phyloP scores from a whole-genome alignment of 2,329 filamentous ascomycete genomes.

The Botrytis fragariae region DNA sequence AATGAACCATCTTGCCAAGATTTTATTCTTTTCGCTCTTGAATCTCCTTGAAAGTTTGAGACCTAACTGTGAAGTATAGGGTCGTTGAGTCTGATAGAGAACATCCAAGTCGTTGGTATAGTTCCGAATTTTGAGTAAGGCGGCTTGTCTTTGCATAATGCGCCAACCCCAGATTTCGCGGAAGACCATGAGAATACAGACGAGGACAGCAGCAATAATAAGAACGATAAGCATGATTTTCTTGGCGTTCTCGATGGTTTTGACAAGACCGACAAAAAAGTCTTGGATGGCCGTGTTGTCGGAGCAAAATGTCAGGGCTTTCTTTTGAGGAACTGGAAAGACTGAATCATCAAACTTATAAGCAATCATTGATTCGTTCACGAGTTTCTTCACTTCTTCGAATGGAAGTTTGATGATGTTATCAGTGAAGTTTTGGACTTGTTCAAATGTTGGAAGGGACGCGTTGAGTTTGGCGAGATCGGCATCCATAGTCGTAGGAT shows the following conservation, averaged over 20 bases:
- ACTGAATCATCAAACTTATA: conserved; percentile 76
- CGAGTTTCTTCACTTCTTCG: conserved; percentile 68
- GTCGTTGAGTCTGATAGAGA: conserved; percentile 81
- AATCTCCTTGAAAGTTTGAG: conserved; percentile 67
- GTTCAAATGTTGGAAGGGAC: conserved; percentile 76
- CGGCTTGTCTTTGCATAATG: conserved; percentile 66
- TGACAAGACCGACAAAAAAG: conserved; percentile 75
- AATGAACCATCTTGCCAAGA: conserved; percentile 62
- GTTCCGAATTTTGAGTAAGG: conserved; percentile 61
- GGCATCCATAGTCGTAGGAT: conserved; percentile 63
- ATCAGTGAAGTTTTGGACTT: conserved; percentile 80
- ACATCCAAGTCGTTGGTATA: conserved; percentile 78
- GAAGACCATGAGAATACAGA: conserved; percentile 75
- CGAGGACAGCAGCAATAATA: conserved; percentile 66
- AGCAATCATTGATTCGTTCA: conserved; percentile 67
- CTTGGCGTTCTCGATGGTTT: conserved; percentile 64
- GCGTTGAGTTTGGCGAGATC: conserved; percentile 71
- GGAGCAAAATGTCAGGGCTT: conserved; percentile 83
- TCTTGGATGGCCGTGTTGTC: conserved; percentile 76
- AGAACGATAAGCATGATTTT: conserved; percentile 77
- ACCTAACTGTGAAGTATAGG: conserved; percentile 69
- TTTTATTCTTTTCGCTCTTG: conserved; percentile 59
- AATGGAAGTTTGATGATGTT: conserved; percentile 76
- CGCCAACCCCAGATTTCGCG: conserved; percentile 77
- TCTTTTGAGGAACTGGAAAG: conserved; percentile 82